Conservation (phyloP, 2,329 filamentous ascomycete genomes). For the Diaporthe humulicola region DNA sequence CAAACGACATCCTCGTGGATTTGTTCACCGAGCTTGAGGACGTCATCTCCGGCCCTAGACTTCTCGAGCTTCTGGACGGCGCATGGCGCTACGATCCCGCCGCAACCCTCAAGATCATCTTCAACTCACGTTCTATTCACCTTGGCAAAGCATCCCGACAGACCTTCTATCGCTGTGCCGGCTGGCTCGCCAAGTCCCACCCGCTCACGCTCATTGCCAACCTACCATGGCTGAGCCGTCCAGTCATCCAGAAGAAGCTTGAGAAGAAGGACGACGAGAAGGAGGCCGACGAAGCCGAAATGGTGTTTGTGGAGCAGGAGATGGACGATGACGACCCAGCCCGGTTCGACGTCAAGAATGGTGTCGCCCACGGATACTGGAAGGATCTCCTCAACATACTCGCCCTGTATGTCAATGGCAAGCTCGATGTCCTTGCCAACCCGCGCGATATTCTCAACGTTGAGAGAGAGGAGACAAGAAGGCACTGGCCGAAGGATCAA, state of each 20-base stretch:
- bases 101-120: constrained; percentile 69
- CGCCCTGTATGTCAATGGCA: constrained; percentile 61
- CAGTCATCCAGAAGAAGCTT: constrained; percentile 67
- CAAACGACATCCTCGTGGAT: constrained; percentile 61
- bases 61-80: constrained; percentile 57
- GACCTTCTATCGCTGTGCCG: constrained; percentile 65
- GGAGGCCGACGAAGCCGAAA: constrained; percentile 48
- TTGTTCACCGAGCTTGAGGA: constrained; percentile 67
- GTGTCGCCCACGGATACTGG: constrained; percentile 72
- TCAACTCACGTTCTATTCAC: constrained; percentile 72
- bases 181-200: constrained; percentile 69
- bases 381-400: constrained; percentile 72
- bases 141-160: constrained; percentile 67
- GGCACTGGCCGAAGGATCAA: constrained; percentile 41
- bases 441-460: constrained; percentile 57
- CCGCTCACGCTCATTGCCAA: constrained; percentile 67
- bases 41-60: constrained; percentile 49
- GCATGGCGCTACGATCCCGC: constrained; percentile 64
- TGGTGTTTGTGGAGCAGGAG: constrained; percentile 51
- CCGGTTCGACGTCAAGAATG: constrained; percentile 58
- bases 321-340: constrained; percentile 52
- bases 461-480: constrained; percentile 45
- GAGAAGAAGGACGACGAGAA: constrained; percentile 51
- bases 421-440: constrained; percentile 57
- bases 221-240: constrained; percentile 67